phyloP scores from a whole-genome alignment of 192 early-diverging fungal species.

The Funneliformis geosporum region DNA sequence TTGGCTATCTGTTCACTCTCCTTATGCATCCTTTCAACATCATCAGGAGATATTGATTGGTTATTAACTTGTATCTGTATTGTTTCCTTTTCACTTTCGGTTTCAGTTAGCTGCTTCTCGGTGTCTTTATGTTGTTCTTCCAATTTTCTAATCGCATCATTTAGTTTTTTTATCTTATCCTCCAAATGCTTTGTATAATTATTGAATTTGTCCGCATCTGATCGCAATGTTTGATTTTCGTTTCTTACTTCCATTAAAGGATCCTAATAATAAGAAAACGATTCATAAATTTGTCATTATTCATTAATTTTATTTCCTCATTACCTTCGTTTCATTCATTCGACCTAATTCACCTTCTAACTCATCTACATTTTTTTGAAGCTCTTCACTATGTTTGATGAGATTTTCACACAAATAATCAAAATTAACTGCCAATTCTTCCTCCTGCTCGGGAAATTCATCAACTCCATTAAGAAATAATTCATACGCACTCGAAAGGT shows the following conservation, averaged over 20 bases:
- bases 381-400: slow-evolving; percentile 48
- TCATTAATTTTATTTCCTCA: slow-evolving; percentile 19
- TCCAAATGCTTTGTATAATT: slow-evolving; percentile 40
- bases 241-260: slow-evolving; percentile 56
- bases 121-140: slow-evolving; percentile 45
- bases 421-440: not conserved
- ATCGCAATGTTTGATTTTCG: slow-evolving; percentile 52
- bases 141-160: slow-evolving; percentile 44
- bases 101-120: slow-evolving; percentile 35
- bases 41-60: slow-evolving; percentile 76
- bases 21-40: slow-evolving; percentile 79
- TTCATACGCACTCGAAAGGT: slow-evolving; percentile 63
- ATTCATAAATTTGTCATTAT: not conserved
- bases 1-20: slow-evolving; percentile 70
- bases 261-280: slow-evolving; percentile 38
- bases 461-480: slow-evolving; percentile 42
- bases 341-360: slow-evolving; percentile 43
- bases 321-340: slow-evolving; percentile 34
- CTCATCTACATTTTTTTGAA: slow-evolving; percentile 56
- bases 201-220: slow-evolving; percentile 65
- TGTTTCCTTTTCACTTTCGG: slow-evolving; percentile 55
- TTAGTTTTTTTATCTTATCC: slow-evolving; percentile 12
- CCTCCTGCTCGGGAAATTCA: not conserved
- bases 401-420: slow-evolving; percentile 1
- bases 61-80: slow-evolving; percentile 67